Evolutionary conservation across 192 early-diverging fungal genomes (phyloP), one percentile per base, ranked within the genome.

Genomic region (Coemansia sp.): DNA sequence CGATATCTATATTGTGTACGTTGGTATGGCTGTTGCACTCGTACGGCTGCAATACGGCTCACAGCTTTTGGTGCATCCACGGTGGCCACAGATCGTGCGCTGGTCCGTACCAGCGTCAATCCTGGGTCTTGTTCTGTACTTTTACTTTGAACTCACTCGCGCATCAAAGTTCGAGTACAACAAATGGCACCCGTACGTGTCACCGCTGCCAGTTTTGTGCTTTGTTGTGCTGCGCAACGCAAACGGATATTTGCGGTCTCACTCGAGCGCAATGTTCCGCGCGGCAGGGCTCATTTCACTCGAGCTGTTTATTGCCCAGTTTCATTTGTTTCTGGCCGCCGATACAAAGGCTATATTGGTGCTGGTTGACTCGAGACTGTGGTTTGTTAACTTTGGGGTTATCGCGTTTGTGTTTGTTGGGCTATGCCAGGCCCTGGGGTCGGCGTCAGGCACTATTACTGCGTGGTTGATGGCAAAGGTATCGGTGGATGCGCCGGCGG

Each of bases 301-400:
- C 9, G 91, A 92, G 70, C 88, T 86, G 23, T 92, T 90, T 60
- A 86, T 92, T 68, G 85, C 88, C 7, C 89, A 92, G 76, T 90
- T 88, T 66, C 89, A 92, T 59, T 73, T 90, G 58, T 92, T 88
- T 84, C 67, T 92, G 49, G 91, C 85, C 1, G 85, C 84, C 4
- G 91, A 92, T 50, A 92, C 88, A 24, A 87, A 88, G 58, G 91
- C 83, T 14, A 47, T 90, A 11, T 66, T 91, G n/a, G 83, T 86
- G 24, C 63, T 88, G 7, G 62, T 81, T 6, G 80, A 84, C n/a
- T 61, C 70, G 55, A 65, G 77, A 12, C 56, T 62, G 59, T 87
- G 84, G 83, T 83, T 70, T 21, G 37, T 80, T 48, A 88, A 88
- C 55, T 37, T 86, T 22, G 54, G 56, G 3, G 24, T 82, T 1